Conservation (phyloP, 495 filamentous ascomycete species). For the Talaromyces trachyspermus region DNA sequence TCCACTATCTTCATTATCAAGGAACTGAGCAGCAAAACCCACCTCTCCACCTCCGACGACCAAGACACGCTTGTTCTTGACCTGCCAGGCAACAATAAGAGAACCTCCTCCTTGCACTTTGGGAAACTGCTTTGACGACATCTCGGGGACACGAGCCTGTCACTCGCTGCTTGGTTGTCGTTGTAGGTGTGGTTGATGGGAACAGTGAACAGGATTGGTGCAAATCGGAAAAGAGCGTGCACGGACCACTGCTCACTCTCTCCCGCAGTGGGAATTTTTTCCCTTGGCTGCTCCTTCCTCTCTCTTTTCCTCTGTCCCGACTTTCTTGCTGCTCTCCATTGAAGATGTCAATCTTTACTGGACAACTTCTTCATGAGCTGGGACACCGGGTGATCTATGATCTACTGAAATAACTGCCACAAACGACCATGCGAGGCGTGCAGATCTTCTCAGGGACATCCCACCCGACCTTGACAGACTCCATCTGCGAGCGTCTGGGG, state of each 20-base stretch:
- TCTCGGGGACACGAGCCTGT: conserved; percentile 12
- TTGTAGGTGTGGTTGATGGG: neutral
- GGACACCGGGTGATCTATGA: neutral
- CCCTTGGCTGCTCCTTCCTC: conserved; percentile 1
- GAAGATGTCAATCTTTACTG: conserved; percentile 1
- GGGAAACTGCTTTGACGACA: conserved; percentile 61
- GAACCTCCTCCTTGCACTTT: conserved; percentile 83
- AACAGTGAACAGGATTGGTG: no score
- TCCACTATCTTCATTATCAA: no score
- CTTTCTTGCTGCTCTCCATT: neutral
- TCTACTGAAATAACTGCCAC: neutral
- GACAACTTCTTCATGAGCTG: conserved; percentile 5
- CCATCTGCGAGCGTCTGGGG: conserved; percentile 66
- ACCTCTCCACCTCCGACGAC: conserved; percentile 94
- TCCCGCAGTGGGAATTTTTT: conserved; percentile 8
- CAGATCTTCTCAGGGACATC: conserved; percentile 67
- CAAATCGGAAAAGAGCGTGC: neutral
- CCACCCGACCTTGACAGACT: conserved; percentile 60
- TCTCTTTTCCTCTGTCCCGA: neutral
- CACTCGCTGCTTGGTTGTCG: no score
- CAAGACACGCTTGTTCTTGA: conserved; percentile 71
- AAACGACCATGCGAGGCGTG: conserved; percentile 52
- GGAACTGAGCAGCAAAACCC: conserved; percentile 22
- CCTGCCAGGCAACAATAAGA: conserved; percentile 89
- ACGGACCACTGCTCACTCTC: conserved; percentile 1